phyloP scores from a whole-genome alignment of 106 monocot genomes.

The Ottelia alismoides region DNA sequence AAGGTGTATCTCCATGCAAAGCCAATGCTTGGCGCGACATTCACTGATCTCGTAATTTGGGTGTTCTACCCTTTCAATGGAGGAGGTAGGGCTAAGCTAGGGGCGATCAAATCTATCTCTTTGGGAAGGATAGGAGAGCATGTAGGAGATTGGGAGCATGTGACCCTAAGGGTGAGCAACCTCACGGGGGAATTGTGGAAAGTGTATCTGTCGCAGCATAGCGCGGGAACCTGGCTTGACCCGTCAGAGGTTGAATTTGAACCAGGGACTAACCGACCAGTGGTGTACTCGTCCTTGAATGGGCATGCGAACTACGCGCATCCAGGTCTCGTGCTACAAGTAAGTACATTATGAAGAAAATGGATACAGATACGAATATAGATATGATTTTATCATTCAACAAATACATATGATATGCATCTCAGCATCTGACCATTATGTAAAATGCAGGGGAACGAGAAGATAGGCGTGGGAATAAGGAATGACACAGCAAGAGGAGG shows the following conservation, averaged over 20 bases:
- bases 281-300: conserved; percentile 42
- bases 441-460: conserved; percentile 25
- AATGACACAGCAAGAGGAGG: conserved; percentile 49
- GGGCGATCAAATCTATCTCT: conserved; percentile 12
- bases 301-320: conserved; percentile 63
- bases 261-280: conserved; percentile 29
- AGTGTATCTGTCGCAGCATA: conserved; percentile 65
- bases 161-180: conserved; percentile 74
- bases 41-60: conserved; percentile 70
- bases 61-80: conserved; percentile 93
- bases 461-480: conserved; percentile 40
- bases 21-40: conserved; percentile 52
- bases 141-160: conserved; percentile 91
- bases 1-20: conserved; percentile 57
- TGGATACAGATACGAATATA: too few relatives aligned
- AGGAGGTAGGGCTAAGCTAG: conserved; percentile 36
- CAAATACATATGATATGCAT: too few relatives aligned
- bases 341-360: too few relatives aligned
- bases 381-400: too few relatives aligned
- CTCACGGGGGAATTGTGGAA: conserved; percentile 43
- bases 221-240: conserved; percentile 59
- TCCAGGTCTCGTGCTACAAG: conserved; percentile 52
- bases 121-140: conserved; percentile 72
- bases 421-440: too few relatives aligned
- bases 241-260: conserved; percentile 23